Evolutionary conservation across 495 filamentous ascomycete genomes (phyloP).

Genomic region (Oidiodendron maius): DNA sequence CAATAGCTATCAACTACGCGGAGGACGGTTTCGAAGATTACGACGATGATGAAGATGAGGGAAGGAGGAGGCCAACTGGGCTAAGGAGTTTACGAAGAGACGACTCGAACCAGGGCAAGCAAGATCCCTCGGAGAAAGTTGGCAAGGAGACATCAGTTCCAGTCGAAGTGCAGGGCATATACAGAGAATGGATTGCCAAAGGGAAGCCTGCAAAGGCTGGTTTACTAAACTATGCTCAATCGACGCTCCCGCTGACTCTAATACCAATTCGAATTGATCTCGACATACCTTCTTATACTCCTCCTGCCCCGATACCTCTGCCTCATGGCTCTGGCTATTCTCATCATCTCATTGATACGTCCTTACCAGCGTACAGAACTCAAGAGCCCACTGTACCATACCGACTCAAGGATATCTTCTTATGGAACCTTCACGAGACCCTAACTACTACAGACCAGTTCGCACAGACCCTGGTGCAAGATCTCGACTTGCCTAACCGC

Average conservation of each 20-base stretch:
- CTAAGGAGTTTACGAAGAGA: conserved; percentile 77
- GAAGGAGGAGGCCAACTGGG: conserved; percentile 73
- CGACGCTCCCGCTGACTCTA: conserved; percentile 77
- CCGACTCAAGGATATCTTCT: conserved; percentile 84
- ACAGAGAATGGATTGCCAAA: conserved; percentile 92
- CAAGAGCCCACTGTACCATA: conserved; percentile 76
- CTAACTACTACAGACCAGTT: conserved; percentile 94
- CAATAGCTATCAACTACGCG: conserved; percentile 93
- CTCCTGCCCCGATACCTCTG: conserved; percentile 63
- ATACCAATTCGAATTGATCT: conserved; percentile 96
- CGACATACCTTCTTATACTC: conserved; percentile 75
- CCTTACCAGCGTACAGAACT: conserved; percentile 65
- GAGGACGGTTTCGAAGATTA: conserved; percentile 94
- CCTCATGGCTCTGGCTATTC: conserved; percentile 47
- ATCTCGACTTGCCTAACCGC: conserved; percentile 83
- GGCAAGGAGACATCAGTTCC: conserved; percentile 78
- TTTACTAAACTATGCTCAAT: conserved; percentile 74
- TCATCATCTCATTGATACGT: conserved; percentile 42
- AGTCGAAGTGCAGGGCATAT: conserved; percentile 82
- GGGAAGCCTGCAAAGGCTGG: conserved; percentile 48
- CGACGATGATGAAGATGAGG: conserved; percentile 85
- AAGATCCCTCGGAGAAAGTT: conserved; percentile 63
- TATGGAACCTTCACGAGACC: conserved; percentile 97
- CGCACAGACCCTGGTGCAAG: conserved; percentile 81
- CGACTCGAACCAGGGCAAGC: conserved; percentile 56